A percentile compares a stretch with the other conserved stretches of the same genome.
These are phyloP conservation scores for Neopestalotiopsis sp. DNA, from an alignment of 2,329 filamentous ascomycete species.

Conservation along the genomic window DNA sequence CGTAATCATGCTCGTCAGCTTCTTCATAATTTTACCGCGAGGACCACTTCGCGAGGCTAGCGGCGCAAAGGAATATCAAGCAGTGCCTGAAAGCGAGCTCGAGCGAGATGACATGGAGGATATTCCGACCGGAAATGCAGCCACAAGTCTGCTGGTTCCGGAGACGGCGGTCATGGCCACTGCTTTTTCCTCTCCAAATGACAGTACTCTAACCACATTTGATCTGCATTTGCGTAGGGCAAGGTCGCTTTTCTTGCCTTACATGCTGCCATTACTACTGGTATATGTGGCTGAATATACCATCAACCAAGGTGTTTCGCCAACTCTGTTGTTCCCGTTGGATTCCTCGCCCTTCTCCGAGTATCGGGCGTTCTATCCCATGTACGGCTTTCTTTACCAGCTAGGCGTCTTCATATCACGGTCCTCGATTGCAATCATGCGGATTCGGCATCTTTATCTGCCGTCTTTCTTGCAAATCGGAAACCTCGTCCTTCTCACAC, in stretches of 20 bases:
- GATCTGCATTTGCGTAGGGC: slow-evolving; percentile 68
- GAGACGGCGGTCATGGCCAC: slow-evolving; percentile 46
- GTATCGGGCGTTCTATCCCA: slow-evolving; percentile 89
- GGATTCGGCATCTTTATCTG: slow-evolving; percentile 80
- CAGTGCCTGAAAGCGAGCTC: slow-evolving; percentile 51
- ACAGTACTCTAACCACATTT: slow-evolving; percentile 42
- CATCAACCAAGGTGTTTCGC: slow-evolving; percentile 93
- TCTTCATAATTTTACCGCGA: slow-evolving; percentile 80
- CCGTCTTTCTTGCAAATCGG: slow-evolving; percentile 82
- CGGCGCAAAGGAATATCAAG: slow-evolving; percentile 58
- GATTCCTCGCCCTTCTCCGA: slow-evolving; percentile 76
- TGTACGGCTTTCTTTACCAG: slow-evolving; percentile 95
- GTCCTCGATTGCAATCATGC: slow-evolving; percentile 86
- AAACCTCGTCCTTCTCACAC: slow-evolving; percentile 75
- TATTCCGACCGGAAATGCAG: slow-evolving; percentile 44
- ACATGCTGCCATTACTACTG: slow-evolving; percentile 88
- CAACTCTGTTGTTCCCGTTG: slow-evolving; percentile 87
- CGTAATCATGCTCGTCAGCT: slow-evolving; percentile 81
- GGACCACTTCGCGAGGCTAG: slow-evolving; percentile 62
- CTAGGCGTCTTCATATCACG: slow-evolving; percentile 93
- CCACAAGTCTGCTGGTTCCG: slow-evolving; percentile 55
- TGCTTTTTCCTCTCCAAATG: slow-evolving; percentile 41
- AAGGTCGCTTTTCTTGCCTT: slow-evolving; percentile 72
- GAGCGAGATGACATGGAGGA: slow-evolving; percentile 45
- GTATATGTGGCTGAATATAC: slow-evolving; percentile 98